Evolutionary conservation across 2,329 filamentous ascomycete species (phyloP), one percentile per base, ranked within the genome.

Genomic region (Colletotrichum costaricense): DNA sequence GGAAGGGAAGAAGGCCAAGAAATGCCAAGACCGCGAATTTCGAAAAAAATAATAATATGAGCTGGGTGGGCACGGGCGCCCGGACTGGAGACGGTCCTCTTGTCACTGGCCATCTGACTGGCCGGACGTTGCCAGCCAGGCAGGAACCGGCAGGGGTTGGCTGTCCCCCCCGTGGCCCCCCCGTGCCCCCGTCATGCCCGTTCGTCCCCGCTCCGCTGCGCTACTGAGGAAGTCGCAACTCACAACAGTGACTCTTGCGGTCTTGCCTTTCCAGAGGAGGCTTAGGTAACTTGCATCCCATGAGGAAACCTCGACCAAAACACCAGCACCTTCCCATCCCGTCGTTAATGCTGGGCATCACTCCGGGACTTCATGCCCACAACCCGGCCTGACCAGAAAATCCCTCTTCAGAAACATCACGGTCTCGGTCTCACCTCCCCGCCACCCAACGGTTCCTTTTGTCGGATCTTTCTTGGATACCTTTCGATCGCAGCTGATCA

Each of bases 21-120:
- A 71, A 73, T 62, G 71, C 71, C 71, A 73, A 73, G 71, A 52
- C 62, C 35, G 55, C 30, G 67, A 71, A 66, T 49, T 73, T 71
- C 60, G 71, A 73, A 73, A 57, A 57, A 60, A 49, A 70, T 42
- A 65, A 65, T 55, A 70, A 65, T 22, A 65, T 38, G 55, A 57
- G 30, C 60, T 35, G 59, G 67, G 60, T 63, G 55, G 26, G 70
- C 70, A 70, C 70, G 67, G 70, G 6, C 67, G 26, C 38, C 35
- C 30, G 42, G 49, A 42, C 67, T 69, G 55, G 59, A 63, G 65
- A 38, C 16, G n/a, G 46, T 12, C 55, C 38, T 26, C 49, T 54
- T 28, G 19, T 22, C 46, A 30, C 28, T n/a, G 26, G 54, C n/a
- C 42, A n/a, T 55, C 42, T 54, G 57, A 52, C 14, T 69, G 67